A percentile compares a stretch with the other conserved stretches of the same genome.
Conservation (phyloP, 352 stramenopile species). For the Hyaloperonospora brassicae region DNA sequence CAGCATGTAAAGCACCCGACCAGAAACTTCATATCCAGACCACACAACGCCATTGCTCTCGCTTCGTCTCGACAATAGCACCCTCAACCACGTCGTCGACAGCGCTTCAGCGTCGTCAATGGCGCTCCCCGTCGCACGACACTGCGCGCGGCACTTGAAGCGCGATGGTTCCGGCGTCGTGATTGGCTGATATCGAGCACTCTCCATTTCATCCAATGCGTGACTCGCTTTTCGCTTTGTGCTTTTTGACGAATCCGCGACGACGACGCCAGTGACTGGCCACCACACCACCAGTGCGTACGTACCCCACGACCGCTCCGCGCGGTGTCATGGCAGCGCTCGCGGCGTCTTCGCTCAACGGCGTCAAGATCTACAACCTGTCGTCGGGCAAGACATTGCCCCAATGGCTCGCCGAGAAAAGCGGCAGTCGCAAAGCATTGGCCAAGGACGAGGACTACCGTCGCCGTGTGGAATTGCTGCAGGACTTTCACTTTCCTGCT, state of each 20-base stretch:
- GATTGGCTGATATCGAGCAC: too few species aligned
- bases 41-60: too few species aligned
- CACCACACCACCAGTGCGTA: not conserved
- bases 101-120: too few species aligned
- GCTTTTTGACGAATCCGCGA: constrained; percentile 9
- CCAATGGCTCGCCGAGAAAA: constrained; percentile 91
- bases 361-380: constrained; percentile 95
- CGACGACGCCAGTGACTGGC: constrained; percentile 16
- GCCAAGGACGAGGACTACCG: constrained; percentile 62
- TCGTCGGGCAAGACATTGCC: constrained; percentile 90
- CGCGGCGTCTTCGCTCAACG: constrained; percentile 81
- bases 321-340: constrained; percentile 54
- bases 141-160: too few species aligned
- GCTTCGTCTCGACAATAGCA: too few species aligned
- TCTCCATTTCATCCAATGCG: too few species aligned
- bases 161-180: too few species aligned
- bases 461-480: constrained; percentile 95
- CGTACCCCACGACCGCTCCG: not conserved
- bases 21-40: too few species aligned
- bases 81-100: too few species aligned
- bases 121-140: too few species aligned
- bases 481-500: constrained; percentile 98
- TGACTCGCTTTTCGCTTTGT: too few species aligned
- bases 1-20: too few species aligned
- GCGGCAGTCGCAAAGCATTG: constrained; percentile 27